These are phyloP conservation scores for Pythium rishiriense DNA, from an alignment of 352 stramenopile genomes.

Conservation along the genomic window DNA sequence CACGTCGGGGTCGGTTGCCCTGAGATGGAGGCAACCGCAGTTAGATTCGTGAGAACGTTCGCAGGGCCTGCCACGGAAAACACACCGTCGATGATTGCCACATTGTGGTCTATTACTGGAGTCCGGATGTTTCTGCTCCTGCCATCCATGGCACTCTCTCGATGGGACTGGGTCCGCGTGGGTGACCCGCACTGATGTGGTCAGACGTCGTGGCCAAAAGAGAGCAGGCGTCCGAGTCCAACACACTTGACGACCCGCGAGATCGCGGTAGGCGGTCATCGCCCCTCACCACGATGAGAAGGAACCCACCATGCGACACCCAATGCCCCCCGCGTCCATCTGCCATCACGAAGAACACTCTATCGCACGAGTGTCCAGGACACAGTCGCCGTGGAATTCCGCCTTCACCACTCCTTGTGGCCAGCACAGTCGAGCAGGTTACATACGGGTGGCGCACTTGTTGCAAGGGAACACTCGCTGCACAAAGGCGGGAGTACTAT, in stretches of 20 bases:
- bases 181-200: neutral
- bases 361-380: neutral
- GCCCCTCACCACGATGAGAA: conserved; percentile 11
- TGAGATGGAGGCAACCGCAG: neutral
- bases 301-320: conserved; percentile 7
- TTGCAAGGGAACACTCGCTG: conserved; percentile 11
- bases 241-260: neutral
- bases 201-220: conserved; percentile 1
- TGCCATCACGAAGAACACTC: neutral
- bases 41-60: conserved; percentile 1
- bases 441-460: conserved; percentile 28
- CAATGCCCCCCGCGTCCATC: neutral
- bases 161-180: neutral
- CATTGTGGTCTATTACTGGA: neutral
- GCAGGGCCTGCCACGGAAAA: neutral
- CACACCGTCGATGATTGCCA: neutral
- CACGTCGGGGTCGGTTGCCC: neutral
- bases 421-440: conserved; percentile 9
- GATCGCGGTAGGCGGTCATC: no score
- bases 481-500: neutral
- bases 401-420: neutral
- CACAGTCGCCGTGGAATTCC: neutral
- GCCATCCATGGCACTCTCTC: neutral
- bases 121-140: conserved; percentile 3
- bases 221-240: neutral